phyloP scores from a whole-genome alignment of 2,329 filamentous ascomycete genomes.

The Calonectria hawksworthii region DNA sequence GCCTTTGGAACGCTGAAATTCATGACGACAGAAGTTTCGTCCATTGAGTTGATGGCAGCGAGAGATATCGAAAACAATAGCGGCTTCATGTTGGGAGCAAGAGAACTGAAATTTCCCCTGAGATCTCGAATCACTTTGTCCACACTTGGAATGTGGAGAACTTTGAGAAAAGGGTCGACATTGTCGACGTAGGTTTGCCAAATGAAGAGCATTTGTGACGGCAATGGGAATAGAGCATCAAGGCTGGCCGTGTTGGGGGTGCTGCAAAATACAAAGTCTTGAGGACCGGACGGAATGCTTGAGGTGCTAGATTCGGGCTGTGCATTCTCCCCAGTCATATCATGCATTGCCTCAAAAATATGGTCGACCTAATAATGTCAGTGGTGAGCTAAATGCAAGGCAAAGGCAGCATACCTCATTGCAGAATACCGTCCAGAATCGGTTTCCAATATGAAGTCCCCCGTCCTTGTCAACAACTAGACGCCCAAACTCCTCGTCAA shows the following conservation, averaged over 20 bases:
- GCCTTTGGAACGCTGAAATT: slow-evolving; percentile 36
- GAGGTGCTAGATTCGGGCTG: slow-evolving; percentile 19
- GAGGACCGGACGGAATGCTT: slow-evolving; percentile 9
- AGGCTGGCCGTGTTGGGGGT: slow-evolving; percentile 21
- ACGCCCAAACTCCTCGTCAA: slow-evolving; percentile 48
- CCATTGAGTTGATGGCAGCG: slow-evolving; percentile 44
- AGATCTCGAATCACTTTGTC: slow-evolving; percentile 33
- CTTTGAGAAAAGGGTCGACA: slow-evolving; percentile 50
- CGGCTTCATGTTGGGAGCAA: slow-evolving; percentile 34
- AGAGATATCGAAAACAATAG: slow-evolving; percentile 47
- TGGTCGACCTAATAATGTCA: slow-evolving; percentile 45
- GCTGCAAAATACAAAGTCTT: slow-evolving; percentile 40
- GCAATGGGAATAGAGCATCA: slow-evolving; percentile 41
- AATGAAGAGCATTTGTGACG: slow-evolving; percentile 47
- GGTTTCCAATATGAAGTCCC: slow-evolving; percentile 45
- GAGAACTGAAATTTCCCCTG: slow-evolving; percentile 39
- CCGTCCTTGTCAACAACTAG: slow-evolving; percentile 45
- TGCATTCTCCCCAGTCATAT: slow-evolving; percentile 29
- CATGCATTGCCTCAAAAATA: slow-evolving; percentile 49
- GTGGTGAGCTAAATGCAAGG: neutral
- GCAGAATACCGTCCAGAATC: slow-evolving; percentile 51
- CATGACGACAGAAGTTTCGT: slow-evolving; percentile 33
- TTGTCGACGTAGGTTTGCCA: slow-evolving; percentile 48
- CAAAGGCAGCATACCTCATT: slow-evolving; percentile 36
- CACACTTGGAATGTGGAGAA: slow-evolving; percentile 42